These are phyloP conservation scores for Trichosporon coremiiforme DNA, from an alignment of 1,284 basidiomycete species.

Conservation along the genomic window DNA sequence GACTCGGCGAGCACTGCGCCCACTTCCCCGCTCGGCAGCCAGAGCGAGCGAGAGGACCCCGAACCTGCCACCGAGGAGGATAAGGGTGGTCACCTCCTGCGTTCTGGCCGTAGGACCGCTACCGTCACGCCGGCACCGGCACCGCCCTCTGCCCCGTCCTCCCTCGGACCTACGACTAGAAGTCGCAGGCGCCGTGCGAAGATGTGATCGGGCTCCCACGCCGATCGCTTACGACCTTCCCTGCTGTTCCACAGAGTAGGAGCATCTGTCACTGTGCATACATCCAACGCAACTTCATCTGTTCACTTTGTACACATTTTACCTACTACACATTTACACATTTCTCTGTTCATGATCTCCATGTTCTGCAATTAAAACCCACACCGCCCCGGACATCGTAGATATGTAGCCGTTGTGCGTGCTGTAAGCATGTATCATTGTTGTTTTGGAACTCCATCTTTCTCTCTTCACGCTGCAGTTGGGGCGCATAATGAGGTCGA, in stretches of 20 bases:
- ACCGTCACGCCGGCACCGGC: neutral
- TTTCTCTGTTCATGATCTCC: neutral
- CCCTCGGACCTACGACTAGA: neutral
- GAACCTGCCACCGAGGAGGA: constrained; percentile 3
- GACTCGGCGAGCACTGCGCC: constrained; percentile 27
- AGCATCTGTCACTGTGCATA: neutral
- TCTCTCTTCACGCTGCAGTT: too few relatives aligned
- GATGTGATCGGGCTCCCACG: constrained; percentile 2
- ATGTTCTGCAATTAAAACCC: constrained; percentile 8
- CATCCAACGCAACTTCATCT: constrained; percentile 1
- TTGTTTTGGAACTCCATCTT: neutral
- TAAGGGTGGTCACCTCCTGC: constrained; percentile 15
- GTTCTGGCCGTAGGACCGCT: constrained; percentile 10
- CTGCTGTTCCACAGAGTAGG: neutral
- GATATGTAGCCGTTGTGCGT: constrained; percentile 19
- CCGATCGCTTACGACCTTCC: neutral
- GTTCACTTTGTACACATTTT: constrained; percentile 1
- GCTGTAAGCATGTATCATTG: constrained; percentile 20
- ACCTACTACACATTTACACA: neutral
- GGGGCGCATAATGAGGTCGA: too few relatives aligned
- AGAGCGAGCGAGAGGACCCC: constrained; percentile 20
- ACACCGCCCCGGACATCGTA: constrained; percentile 8
- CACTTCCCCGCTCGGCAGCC: constrained; percentile 24
- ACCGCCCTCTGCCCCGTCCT: neutral
- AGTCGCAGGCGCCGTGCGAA: constrained; percentile 15